Percentiles rank a stretch among this genome's conserved stretches.
Conservation (phyloP, 2,329 filamentous ascomycete genomes). For the Aspergillus brasiliensis region DNA sequence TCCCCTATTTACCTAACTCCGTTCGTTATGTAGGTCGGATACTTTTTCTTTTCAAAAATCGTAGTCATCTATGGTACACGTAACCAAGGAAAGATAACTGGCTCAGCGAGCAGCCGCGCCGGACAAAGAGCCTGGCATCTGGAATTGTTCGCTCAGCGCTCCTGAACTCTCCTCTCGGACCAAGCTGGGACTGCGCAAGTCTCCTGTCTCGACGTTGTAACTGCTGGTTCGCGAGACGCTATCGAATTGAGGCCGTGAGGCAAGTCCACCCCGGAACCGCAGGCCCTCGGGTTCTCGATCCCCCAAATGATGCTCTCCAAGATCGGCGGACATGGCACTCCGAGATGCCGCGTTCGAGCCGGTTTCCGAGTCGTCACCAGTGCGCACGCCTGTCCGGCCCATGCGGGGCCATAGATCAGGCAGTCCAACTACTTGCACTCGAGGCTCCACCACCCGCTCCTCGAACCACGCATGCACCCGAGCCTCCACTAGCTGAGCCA, state of each 20-base stretch:
- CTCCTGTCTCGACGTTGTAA: constrained; percentile 37
- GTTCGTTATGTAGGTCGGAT: constrained; percentile 1
- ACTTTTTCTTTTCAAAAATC: not conserved
- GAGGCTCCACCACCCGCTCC: constrained; percentile 65
- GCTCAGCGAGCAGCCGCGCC: constrained; percentile 27
- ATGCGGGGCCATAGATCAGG: constrained; percentile 65
- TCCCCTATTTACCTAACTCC: not conserved
- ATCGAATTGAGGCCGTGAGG: constrained; percentile 32
- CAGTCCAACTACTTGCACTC: constrained; percentile 66
- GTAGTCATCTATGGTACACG: constrained; percentile 9
- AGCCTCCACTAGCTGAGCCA: constrained; percentile 66
- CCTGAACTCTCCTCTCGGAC: constrained; percentile 34
- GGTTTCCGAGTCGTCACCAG: constrained; percentile 46
- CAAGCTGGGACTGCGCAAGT: constrained; percentile 35
- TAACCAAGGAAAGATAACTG: not conserved
- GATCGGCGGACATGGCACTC: constrained; percentile 32
- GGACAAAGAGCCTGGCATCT: constrained; percentile 45
- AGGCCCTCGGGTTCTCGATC: constrained; percentile 35
- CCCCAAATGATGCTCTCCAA: constrained; percentile 23
- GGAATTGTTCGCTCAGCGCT: constrained; percentile 35
- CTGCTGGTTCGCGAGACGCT: constrained; percentile 36
- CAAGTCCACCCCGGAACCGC: constrained; percentile 34
- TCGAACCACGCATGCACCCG: constrained; percentile 69
- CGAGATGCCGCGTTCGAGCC: constrained; percentile 35
- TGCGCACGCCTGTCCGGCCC: constrained; percentile 49